Evolutionary conservation across 306 rosid genomes (phyloP).

Genomic region (Ormosia semicastrata): DNA sequence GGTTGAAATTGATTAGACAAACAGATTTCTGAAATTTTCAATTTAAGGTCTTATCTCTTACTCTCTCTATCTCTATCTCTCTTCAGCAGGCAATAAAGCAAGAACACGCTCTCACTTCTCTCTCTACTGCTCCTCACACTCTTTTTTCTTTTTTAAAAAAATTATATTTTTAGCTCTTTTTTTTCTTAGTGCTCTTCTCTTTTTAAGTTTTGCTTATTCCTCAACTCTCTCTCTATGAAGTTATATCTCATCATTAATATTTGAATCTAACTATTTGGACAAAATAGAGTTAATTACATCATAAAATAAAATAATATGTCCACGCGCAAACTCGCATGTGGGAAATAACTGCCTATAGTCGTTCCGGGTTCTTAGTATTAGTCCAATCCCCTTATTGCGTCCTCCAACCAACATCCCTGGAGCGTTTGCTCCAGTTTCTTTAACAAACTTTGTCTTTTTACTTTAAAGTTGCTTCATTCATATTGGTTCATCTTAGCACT

Average conservation of each 20-base stretch:
- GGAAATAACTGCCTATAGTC: not conserved
- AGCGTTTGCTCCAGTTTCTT: not conserved
- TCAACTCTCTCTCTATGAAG: not conserved
- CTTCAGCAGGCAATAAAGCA: constrained; percentile 34
- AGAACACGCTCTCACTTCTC: not conserved
- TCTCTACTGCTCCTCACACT: not conserved
- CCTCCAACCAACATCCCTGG: rapidly evolving
- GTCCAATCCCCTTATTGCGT: constrained; percentile 22
- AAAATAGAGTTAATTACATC: not conserved
- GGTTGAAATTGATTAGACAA: constrained; percentile 40
- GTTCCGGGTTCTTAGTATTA: not conserved
- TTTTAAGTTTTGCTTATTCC: constrained; percentile 23
- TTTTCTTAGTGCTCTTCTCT: not conserved
- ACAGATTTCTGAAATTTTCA: constrained; percentile 21
- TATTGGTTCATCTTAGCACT: constrained; percentile 20
- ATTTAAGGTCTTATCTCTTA: constrained; percentile 22
- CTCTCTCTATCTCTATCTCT: constrained; percentile 9
- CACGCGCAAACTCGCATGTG: constrained; percentile 18
- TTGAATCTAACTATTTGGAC: constrained; percentile 39
- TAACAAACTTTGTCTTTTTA: not conserved
- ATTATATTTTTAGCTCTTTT: not conserved
- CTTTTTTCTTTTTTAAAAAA: not conserved
- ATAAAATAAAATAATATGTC: not conserved
- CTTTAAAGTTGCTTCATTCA: constrained; percentile 17
- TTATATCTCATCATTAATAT: constrained; percentile 30